Conservation (phyloP, 768 basidiomycete genomes). For the Butyriboletus loyo region DNA sequence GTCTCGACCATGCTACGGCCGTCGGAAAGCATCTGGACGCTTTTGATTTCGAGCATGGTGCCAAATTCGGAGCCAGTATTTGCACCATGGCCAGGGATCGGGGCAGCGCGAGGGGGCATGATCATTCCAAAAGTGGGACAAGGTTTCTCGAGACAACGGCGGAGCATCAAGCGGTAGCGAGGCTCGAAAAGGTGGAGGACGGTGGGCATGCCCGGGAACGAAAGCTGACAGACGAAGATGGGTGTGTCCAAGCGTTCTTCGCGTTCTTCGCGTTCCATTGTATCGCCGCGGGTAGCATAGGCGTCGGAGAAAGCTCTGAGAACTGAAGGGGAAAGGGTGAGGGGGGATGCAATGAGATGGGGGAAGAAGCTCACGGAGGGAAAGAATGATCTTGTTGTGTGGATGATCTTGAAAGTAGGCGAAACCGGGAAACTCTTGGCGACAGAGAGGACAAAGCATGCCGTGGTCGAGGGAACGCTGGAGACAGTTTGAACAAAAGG, state of each 20-base stretch:
- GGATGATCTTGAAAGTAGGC: slow-evolving; percentile 81
- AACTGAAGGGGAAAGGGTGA: slow-evolving; percentile 39
- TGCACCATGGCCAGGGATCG: slow-evolving; percentile 19
- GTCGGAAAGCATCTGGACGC: slow-evolving; percentile 84
- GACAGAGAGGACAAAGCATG: slow-evolving; percentile 79
- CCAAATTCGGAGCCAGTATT: slow-evolving; percentile 58
- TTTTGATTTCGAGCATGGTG: slow-evolving; percentile 88
- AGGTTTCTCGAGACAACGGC: slow-evolving; percentile 81
- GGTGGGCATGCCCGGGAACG: slow-evolving; percentile 90
- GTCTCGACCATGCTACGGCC: slow-evolving; percentile 87
- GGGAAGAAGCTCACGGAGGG: slow-evolving; percentile 52
- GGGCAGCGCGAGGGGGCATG: slow-evolving; percentile 54
- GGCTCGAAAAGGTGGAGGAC: slow-evolving; percentile 94
- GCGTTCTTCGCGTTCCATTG: slow-evolving; percentile 73
- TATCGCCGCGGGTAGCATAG: slow-evolving; percentile 61
- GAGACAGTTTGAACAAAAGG: slow-evolving; percentile 87
- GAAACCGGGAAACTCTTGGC: slow-evolving; percentile 70
- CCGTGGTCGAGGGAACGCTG: slow-evolving; percentile 89
- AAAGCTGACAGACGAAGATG: slow-evolving; percentile 85
- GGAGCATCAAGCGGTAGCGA: slow-evolving; percentile 92
- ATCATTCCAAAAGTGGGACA: slow-evolving; percentile 92
- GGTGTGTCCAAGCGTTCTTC: slow-evolving; percentile 82
- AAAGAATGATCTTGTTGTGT: slow-evolving; percentile 65
- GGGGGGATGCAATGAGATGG: slow-evolving; percentile 7
- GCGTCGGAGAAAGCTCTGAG: slow-evolving; percentile 63